Evolutionary conservation across 257 asterid genomes (phyloP), one percentile per base, ranked within the genome.

Genomic region (Nicotiana otophora): DNA sequence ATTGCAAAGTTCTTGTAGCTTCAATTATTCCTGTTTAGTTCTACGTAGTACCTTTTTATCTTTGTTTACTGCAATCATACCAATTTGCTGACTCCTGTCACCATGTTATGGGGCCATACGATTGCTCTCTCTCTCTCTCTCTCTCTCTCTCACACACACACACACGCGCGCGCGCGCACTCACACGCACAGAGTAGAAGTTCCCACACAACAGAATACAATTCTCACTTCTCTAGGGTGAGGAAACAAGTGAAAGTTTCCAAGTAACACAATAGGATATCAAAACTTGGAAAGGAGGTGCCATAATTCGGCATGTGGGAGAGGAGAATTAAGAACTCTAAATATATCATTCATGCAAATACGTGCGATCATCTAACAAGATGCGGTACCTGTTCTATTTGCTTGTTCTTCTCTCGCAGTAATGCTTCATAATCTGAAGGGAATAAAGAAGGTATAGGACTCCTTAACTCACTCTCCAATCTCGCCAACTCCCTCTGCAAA

Each of bases 351-450:
- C 55, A 31, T 10, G 4, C 19, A 30, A 53, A 31, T 78, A 46
- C 69, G 17, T 33, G 46, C 9, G 48, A 78, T 34, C 34, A 12
- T 48, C 31, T 78, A 39, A 33, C 51, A 75, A 81, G 76, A 23
- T 79, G 68, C 60, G 77, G 8, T 90, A 96, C 98, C 98, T 89
- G 90, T 82, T 89, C 92, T 30, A 96, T 94, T 86, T 91, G 98
- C 81, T 61, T 86, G 87, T 96, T 98, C 86, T 93, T 94, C 90
- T 93, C 92, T 82, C 86, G 86, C 58, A 96, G 77, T 55, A 89
- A 63, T 46, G 91, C 89, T 1, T 90, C 86, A 81, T 86, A 89
- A 85, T 90, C 87, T 26, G 94, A 62, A 10, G 89, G 85, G 19
- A 83, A 74, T 62, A 81, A 77, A 31, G 88, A 74, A 28, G 92